Evolutionary conservation across 176 grass and related monocot genomes (phyloP), one percentile per base, ranked within the genome.

Genomic region (Avena insularis): DNA sequence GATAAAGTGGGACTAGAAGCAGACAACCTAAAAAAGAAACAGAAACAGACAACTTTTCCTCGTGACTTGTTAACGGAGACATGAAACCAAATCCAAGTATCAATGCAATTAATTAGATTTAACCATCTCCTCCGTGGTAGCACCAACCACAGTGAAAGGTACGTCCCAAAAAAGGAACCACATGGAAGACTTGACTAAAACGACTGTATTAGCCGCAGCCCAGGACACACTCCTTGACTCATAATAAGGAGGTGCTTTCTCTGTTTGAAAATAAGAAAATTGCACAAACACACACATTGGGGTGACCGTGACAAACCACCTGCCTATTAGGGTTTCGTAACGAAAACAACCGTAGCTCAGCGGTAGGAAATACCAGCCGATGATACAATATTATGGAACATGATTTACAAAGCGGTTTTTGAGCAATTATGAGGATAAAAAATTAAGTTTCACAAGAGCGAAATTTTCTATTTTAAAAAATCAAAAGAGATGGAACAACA

Each of bases 81-180:
- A 21, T 29, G 12, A 47, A n/a, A 54, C 83, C 31, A 86, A 77
- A 82, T 54, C 31, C 17, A n/a, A 69, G 21, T 58, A 85, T 27
- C 78, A 54, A 0, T 1, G 27, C n/a, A 64, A 43, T 77, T 70
- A 38, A 63, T 55, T 90, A 79, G 72, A 62, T 69, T 16, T 16
- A 70, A 62, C 36, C 4, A 13, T 27, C 19, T 29, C 25, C 19
- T 40, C 9, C 27, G 40, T 60, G 77, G 21, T 45, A 16, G 49
- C 61, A 77, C 50, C 57, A 76, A 85, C 83, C 23, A 3, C 70
- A 76, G 68, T 43, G 64, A 1, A 62, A 51, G 50, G n/a, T 61
- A 17, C 77, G 35, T 73, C 29, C 75, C 25, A 56, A 48, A 75
- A 19, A 4, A 48, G 15, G 35, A 89, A 76, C 23, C 66, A 49